Base-by-base conservation (phyloP, 257 asterid genomes). In the Jacaranda copaia region DNA sequence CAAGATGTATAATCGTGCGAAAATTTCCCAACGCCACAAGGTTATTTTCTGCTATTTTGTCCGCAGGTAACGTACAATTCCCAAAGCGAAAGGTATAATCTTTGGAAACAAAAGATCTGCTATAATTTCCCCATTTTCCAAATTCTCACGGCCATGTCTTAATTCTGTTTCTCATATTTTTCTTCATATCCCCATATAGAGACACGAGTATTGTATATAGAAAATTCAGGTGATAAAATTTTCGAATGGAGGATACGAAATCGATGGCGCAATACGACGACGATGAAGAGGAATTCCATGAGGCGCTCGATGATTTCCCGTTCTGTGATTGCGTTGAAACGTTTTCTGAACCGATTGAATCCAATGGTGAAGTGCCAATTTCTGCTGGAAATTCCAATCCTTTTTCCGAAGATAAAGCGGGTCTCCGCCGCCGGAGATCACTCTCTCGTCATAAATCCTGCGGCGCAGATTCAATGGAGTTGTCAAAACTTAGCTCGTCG, bases 281-380 rank as follows among this genome's bases (percentile, higher is more conserved):
- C 4, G n/a, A n/a, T n/a, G n/a, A 68, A 20, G 90, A 83, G 49
- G 83, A 70, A 80, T 93, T 90, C 56, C 72, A 52, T 25, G 94
- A 90, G 62, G 89, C 91, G 11, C n/a, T 62, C 58, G 93, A 88
- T 42, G 96, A 90, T 46, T 89, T 84, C 55, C 82, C 87, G 3
- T 81, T 83, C 76, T 61, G 74, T 19, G 96, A 91, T 78, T 86
- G 88, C 80, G 16, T 11, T 14, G 91, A 86, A 66, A 25, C 79
- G 15, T 76, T 81, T 45, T 4, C 77, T 13, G 86, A 75, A 45
- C 66, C 75, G 40, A 40, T 77, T 49, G 85, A 74, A 60, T 73
- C 85, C 36, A 78, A 71, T 65, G 77, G 19, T 25, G 71, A 53
- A 39, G 78, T 20, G 35, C 75, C 89, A 5, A 15, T 76, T 53